Evolutionary conservation across 2,329 filamentous ascomycete genomes (phyloP), one percentile per base, ranked within the genome.

Genomic region (Geosmithia flava): DNA sequence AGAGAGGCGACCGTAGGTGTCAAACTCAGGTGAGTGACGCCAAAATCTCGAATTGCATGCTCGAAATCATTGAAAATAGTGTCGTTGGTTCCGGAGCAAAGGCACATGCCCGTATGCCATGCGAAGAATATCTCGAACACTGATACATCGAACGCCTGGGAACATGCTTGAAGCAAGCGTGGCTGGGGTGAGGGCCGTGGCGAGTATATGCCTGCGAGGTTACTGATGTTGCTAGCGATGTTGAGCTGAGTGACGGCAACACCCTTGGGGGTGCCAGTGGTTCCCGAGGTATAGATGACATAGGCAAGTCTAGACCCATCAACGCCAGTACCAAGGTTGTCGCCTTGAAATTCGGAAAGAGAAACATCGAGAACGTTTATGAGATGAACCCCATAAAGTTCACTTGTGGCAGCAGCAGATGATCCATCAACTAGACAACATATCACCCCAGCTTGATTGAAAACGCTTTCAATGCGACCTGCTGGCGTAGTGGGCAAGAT

Each of bases 91-190:
- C 81, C 83, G 2, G 85, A 78, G 58, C 86, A 95, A 13, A 95
- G 69, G 51, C 83, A 85, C 69, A 91, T 87, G 3, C 87, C 87
- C 33, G 74, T 73, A 44, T 77, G 76, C 84, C 88, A 94, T 0
- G 87, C 72, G 56, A 87, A 94, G 60, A 95, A 91, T 15, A 94
- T 90, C 57, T 95, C 89, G 59, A 94, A 94, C 0, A 94, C 85
- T 0, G 87, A 94, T 2, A 94, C 81, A 58, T 94, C 87, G 58
- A 94, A 95, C 0, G 83, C 84, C 58, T 89, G 85, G 0, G 87
- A 91, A 58, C 85, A 94, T 2, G 85, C 80, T 62, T 95, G 89
- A 0, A 95, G 68, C 30, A 95, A 68, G n/a, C 80, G 75, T 1
- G 80, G 76, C 1, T 63, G 55, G 1, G 55, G 55, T 0, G 39